Percentiles rank a stretch among this genome's conserved stretches.
These are phyloP conservation scores for Conringia planisiliqua DNA, from an alignment of 345 rosid genomes.

Conservation along the genomic window DNA sequence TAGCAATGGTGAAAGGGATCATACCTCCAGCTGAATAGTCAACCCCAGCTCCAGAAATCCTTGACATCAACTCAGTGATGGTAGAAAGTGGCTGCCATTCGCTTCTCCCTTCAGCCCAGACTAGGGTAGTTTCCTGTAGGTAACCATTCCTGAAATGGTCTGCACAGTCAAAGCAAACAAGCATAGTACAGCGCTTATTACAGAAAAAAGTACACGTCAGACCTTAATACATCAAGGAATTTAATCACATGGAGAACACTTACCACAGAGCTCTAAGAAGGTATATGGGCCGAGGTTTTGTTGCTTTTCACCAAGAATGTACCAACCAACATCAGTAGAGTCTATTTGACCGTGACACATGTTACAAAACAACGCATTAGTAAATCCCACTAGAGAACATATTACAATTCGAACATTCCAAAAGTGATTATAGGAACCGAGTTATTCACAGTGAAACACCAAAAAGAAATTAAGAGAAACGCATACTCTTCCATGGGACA, in stretches of 20 bases:
- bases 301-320: conserved; percentile 68
- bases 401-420: neutral
- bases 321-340: conserved; percentile 61
- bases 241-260: conserved; percentile 14
- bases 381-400: neutral
- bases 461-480: neutral
- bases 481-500: neutral
- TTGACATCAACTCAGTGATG: conserved; percentile 56
- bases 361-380: conserved; percentile 13
- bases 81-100: conserved; percentile 82
- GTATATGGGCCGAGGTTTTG: conserved; percentile 74
- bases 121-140: conserved; percentile 61
- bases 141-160: conserved; percentile 83
- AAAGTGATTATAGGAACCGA: neutral
- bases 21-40: conserved; percentile 42
- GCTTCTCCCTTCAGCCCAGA: conserved; percentile 83
- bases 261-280: conserved; percentile 67
- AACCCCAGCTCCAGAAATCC: conserved; percentile 39
- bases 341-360: neutral
- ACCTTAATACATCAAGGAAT: neutral
- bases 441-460: neutral
- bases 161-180: conserved; percentile 57
- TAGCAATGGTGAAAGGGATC: neutral
- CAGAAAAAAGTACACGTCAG: conserved; percentile 43
- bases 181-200: conserved; percentile 45